These are phyloP conservation scores for Terana coerulea DNA, from an alignment of 768 basidiomycete species.

Conservation along the genomic window DNA sequence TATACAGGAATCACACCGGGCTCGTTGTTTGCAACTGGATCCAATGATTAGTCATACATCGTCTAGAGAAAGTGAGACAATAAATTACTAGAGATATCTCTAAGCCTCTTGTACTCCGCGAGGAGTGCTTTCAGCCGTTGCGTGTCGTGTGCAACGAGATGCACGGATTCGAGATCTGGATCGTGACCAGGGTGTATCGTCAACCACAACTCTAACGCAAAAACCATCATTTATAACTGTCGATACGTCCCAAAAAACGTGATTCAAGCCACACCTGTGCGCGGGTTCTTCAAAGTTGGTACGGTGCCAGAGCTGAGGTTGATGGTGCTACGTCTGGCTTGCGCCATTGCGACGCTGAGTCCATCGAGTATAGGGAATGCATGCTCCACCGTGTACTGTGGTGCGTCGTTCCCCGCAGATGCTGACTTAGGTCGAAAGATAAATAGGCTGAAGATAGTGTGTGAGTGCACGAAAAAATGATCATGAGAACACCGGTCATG, in stretches of 20 bases:
- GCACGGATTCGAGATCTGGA: conserved; percentile 30
- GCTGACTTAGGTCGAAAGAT: conserved; percentile 35
- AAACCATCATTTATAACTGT: background rate
- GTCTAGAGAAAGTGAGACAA: background rate
- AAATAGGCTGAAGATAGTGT: conserved; percentile 38
- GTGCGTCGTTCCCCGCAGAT: conserved; percentile 33
- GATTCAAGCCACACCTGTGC: conserved; percentile 33
- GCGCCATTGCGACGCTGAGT: conserved; percentile 55
- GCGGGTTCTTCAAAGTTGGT: conserved; percentile 30
- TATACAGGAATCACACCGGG: conserved; percentile 12
- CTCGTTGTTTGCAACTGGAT: conserved; percentile 12
- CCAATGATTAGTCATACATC: background rate
- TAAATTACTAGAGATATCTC: conserved; percentile 41
- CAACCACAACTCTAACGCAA: conserved; percentile 46
- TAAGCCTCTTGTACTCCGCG: conserved; percentile 55
- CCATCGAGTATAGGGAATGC: conserved; percentile 54
- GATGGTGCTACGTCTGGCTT: conserved; percentile 39
- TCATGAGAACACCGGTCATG: too few species aligned
- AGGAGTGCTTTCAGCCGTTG: conserved; percentile 44
- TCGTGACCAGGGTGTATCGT: conserved; percentile 46
- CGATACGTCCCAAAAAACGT: background rate
- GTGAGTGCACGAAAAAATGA: too few species aligned
- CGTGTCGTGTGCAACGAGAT: conserved; percentile 45
- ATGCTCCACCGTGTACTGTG: conserved; percentile 46
- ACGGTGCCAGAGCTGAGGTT: conserved; percentile 28